phyloP scores from a whole-genome alignment of 352 stramenopile species.

The Pythium brachiatum region DNA sequence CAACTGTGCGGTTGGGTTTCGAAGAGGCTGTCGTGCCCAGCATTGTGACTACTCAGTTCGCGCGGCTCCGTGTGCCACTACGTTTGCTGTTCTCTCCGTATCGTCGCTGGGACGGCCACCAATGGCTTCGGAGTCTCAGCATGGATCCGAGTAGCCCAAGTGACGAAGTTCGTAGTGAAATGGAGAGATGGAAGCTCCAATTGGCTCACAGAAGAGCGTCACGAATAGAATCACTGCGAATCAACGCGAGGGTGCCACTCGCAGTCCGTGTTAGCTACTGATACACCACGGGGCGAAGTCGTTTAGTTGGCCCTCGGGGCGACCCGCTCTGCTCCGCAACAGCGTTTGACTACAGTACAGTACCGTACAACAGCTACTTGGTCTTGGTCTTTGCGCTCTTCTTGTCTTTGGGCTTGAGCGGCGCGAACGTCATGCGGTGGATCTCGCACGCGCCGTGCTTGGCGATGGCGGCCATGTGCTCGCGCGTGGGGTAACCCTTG shows the following conservation, averaged over 20 bases:
- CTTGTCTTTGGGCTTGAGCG: conserved; percentile 81
- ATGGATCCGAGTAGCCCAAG: neutral
- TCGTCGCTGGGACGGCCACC: neutral
- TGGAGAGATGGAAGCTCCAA: too few relatives aligned
- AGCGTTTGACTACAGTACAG: neutral
- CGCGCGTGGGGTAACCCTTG: conserved; percentile 96
- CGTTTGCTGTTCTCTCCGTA: neutral
- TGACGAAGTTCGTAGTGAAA: neutral
- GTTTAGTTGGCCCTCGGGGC: too few relatives aligned
- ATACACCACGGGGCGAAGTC: too few relatives aligned
- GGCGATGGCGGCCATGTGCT: conserved; percentile 89
- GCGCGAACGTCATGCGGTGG: conserved; percentile 96
- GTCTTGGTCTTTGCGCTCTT: conserved; percentile 22
- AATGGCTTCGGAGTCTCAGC: neutral
- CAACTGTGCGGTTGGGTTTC: too few relatives aligned
- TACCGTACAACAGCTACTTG: neutral
- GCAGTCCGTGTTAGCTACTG: too few relatives aligned
- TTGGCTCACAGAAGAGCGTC: too few relatives aligned
- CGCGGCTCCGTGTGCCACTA: too few relatives aligned
- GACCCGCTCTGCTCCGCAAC: too few relatives aligned
- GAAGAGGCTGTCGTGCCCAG: neutral
- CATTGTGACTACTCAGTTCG: neutral
- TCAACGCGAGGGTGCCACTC: too few relatives aligned
- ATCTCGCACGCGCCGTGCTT: conserved; percentile 91
- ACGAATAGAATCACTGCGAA: too few relatives aligned